A percentile compares a stretch with the other conserved stretches of the same genome.
phyloP scores from a whole-genome alignment of 2,329 filamentous ascomycete species.

The Sporothrix variecibatus region DNA sequence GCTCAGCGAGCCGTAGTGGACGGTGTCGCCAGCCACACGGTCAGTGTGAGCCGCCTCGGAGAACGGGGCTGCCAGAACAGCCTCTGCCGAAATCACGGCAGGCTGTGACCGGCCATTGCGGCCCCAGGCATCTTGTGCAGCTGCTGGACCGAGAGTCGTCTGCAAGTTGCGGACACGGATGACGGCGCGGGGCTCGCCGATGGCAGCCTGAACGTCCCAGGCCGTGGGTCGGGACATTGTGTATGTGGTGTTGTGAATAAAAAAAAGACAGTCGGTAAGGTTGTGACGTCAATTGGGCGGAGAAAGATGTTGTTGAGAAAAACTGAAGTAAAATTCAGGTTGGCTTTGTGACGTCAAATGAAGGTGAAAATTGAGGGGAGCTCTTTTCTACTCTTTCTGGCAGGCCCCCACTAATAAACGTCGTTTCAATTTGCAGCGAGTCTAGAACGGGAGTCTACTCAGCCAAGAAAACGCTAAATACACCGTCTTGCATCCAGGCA shows the following conservation, averaged over 20 bases:
- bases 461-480: background rate
- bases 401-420: background rate
- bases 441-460: background rate
- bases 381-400: background rate
- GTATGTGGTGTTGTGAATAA: background rate
- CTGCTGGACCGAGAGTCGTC: conserved; percentile 50
- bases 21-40: conserved; percentile 65
- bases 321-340: background rate
- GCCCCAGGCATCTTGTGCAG: conserved; percentile 65
- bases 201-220: conserved; percentile 43
- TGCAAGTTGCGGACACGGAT: conserved; percentile 66
- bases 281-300: background rate
- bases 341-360: background rate
- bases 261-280: background rate
- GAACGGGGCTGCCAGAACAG: conserved; percentile 60
- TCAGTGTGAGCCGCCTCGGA: conserved; percentile 58
- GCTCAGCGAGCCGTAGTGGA: conserved; percentile 73
- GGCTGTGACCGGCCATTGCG: conserved; percentile 62
- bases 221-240: conserved; percentile 39
- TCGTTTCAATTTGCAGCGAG: background rate
- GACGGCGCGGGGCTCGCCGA: conserved; percentile 51
- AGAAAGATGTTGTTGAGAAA: background rate
- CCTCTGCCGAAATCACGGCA: conserved; percentile 59
- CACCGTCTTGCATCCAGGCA: background rate
- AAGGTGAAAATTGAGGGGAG: background rate